Conservation (phyloP, 805 yeast genomes). For the Jamesozyma lodderae region DNA sequence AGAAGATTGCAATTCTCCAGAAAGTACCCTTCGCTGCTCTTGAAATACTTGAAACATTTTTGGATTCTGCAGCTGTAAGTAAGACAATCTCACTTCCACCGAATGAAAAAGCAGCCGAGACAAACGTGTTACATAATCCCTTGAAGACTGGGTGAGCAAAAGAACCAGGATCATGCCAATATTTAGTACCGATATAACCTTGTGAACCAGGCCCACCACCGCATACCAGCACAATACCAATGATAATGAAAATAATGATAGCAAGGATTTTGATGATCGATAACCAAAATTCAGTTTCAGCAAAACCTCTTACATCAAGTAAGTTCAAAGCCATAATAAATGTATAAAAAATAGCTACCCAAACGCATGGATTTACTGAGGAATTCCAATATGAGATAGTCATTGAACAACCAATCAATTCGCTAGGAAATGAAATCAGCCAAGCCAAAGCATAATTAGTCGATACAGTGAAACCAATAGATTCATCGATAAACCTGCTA, state of each 20-base stretch:
- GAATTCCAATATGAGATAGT: conserved; percentile 40
- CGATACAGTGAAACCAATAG: conserved; percentile 48
- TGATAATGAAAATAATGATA: conserved; percentile 41
- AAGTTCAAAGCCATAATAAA: conserved; percentile 37
- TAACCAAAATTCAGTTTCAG: conserved; percentile 41
- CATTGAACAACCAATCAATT: conserved; percentile 41
- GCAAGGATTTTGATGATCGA: conserved; percentile 40
- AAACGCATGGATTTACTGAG: conserved; percentile 34
- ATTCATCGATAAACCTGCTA: conserved; percentile 42
- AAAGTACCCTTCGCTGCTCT: conserved; percentile 65
- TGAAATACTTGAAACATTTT: conserved; percentile 47
- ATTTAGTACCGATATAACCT: conserved; percentile 11
- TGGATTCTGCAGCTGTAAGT: conserved; percentile 66
- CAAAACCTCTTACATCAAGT: conserved; percentile 43
- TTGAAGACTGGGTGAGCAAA: conserved; percentile 53
- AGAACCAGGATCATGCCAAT: conserved; percentile 47
- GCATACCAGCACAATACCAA: conserved; percentile 39
- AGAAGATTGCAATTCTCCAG: conserved; percentile 50
- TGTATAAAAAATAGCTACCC: conserved; percentile 38
- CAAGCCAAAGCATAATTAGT: conserved; percentile 44
- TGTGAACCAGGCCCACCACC: conserved; percentile 36
- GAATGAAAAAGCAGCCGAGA: conserved; percentile 65
- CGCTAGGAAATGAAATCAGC: conserved; percentile 40
- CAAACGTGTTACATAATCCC: conserved; percentile 21
- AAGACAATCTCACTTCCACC: conserved; percentile 68